A percentile compares a stretch with the other conserved stretches of the same genome.
These are phyloP conservation scores for Aspergillus heteromorphus DNA, from an alignment of 495 filamentous ascomycete species.

Conservation along the genomic window DNA sequence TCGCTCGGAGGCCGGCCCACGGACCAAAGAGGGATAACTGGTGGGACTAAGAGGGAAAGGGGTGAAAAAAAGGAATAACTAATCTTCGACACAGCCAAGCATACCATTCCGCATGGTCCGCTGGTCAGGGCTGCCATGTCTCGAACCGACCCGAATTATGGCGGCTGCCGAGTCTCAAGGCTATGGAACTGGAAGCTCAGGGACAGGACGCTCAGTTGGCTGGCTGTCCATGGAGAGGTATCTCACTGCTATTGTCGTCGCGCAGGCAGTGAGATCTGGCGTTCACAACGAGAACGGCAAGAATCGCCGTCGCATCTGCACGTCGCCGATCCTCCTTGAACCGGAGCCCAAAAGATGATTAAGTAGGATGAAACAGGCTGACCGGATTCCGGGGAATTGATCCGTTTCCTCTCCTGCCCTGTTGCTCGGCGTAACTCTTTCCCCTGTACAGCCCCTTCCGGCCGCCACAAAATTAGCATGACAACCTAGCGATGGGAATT, in stretches of 20 bases:
- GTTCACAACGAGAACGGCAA: constrained; percentile 4
- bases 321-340: constrained; percentile 9
- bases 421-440: background rate
- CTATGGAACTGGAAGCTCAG: background rate
- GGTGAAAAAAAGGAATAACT: background rate
- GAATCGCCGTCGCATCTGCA: constrained; percentile 4
- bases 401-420: background rate
- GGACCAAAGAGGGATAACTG: background rate
- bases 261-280: background rate
- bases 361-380: constrained; percentile 4
- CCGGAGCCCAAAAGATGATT: background rate
- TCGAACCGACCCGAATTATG: constrained; percentile 19
- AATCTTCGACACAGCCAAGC: background rate
- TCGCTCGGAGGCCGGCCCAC: background rate
- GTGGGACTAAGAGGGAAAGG: background rate
- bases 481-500: background rate
- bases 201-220: background rate
- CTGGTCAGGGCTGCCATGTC: constrained; percentile 4
- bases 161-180: constrained; percentile 5
- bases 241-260: background rate
- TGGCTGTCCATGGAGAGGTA: background rate
- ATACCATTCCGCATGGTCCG: constrained; percentile 10
- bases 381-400: background rate
- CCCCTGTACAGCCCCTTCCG: background rate
- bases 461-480: constrained; percentile 4